Percentiles rank a stretch among this genome's conserved stretches.
phyloP scores from a whole-genome alignment of 1,139 yeast genomes.

The Zygosaccharomyces sapae region DNA sequence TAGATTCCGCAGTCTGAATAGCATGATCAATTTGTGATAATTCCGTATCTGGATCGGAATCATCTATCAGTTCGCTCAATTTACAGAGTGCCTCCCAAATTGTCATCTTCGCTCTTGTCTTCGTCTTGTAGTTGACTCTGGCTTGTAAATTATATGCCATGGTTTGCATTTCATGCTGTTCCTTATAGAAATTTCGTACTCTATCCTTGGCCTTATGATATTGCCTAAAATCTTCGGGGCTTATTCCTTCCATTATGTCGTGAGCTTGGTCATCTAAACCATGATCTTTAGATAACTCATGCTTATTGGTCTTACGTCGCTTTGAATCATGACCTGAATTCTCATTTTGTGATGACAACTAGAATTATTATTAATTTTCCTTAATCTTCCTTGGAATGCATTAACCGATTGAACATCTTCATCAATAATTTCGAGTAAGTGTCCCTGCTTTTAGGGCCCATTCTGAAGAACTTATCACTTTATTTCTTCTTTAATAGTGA shows the following conservation, averaged over 20 bases:
- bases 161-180: constrained; percentile 67
- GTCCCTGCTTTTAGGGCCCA: constrained; percentile 21
- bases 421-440: constrained; percentile 39
- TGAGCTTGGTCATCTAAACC: background rate
- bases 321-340: constrained; percentile 8
- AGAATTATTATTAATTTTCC: constrained; percentile 11
- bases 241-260: constrained; percentile 22
- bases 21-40: constrained; percentile 74
- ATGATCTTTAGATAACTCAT: constrained; percentile 1
- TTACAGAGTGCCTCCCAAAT: constrained; percentile 69
- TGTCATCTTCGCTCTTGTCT: constrained; percentile 59
- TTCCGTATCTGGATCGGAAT: constrained; percentile 73
- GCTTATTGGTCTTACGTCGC: constrained; percentile 7
- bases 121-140: constrained; percentile 63
- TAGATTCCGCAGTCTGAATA: constrained; percentile 72
- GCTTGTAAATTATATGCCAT: constrained; percentile 72
- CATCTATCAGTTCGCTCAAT: constrained; percentile 60
- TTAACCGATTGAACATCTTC: constrained; percentile 42
- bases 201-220: constrained; percentile 68
- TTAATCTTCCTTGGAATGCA: constrained; percentile 33
- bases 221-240: constrained; percentile 49
- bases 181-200: constrained; percentile 62
- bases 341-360: constrained; percentile 3
- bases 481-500: background rate
- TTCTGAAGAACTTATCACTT: background rate